Conservation (phyloP, 2,329 filamentous ascomycete species). For the Apiospora rasikravindrae region DNA sequence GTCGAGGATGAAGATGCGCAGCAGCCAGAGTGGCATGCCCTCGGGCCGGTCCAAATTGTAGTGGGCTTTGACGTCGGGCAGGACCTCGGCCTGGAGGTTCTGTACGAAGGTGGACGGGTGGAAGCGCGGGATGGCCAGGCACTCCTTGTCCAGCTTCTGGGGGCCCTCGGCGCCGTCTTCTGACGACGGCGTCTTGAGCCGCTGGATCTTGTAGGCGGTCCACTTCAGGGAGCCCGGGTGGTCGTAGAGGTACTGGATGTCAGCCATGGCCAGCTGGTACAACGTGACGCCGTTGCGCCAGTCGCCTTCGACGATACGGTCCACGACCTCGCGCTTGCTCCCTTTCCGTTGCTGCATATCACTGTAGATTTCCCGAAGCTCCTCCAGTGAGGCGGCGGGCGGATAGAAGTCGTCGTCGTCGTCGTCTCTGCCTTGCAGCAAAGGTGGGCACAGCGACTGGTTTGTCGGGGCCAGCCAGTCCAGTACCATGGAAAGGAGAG, state of each 20-base stretch:
- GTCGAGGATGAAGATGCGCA: slow-evolving; percentile 81
- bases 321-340: slow-evolving; percentile 66
- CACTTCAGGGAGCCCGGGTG: slow-evolving; percentile 68
- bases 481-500: slow-evolving; percentile 73
- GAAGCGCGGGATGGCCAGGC: slow-evolving; percentile 68
- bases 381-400: slow-evolving; percentile 66
- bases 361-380: slow-evolving; percentile 69
- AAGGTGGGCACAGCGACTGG: slow-evolving; percentile 63
- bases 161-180: slow-evolving; percentile 46
- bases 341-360: slow-evolving; percentile 65
- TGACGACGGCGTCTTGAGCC: slow-evolving; percentile 48
- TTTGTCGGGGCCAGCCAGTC: slow-evolving; percentile 78
- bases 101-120: slow-evolving; percentile 81
- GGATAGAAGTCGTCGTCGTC: slow-evolving; percentile 71
- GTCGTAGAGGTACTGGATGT: slow-evolving; percentile 69
- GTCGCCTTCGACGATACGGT: slow-evolving; percentile 70
- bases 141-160: slow-evolving; percentile 49
- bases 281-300: slow-evolving; percentile 69
- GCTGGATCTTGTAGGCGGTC: slow-evolving; percentile 65
- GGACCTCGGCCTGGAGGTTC: slow-evolving; percentile 74
- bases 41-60: slow-evolving; percentile 79
- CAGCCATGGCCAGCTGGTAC: slow-evolving; percentile 72
- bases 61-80: slow-evolving; percentile 82
- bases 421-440: slow-evolving; percentile 55
- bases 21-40: slow-evolving; percentile 69